A percentile compares a stretch with the other conserved stretches of the same genome.
phyloP scores from a whole-genome alignment of 1,284 basidiomycete species.

The Boletus calvinii region DNA sequence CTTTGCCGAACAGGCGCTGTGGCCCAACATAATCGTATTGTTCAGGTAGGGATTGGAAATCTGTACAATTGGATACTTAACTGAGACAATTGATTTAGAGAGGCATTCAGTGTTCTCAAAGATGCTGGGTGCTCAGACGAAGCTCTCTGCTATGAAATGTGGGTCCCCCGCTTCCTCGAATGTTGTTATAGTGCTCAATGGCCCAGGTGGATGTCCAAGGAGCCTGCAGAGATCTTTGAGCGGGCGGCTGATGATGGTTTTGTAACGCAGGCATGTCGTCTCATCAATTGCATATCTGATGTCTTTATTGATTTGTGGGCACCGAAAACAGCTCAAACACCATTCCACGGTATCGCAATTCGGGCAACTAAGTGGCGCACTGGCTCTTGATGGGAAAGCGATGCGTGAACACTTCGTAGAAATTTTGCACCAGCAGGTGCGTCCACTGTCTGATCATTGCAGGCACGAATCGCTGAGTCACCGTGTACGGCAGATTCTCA shows the following conservation, averaged over 20 bases:
- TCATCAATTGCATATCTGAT: background rate
- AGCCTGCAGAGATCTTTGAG: constrained; percentile 70
- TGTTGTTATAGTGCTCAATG: background rate
- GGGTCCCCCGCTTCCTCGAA: constrained; percentile 14
- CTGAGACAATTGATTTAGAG: constrained; percentile 34
- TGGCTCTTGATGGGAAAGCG: constrained; percentile 51
- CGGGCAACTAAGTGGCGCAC: constrained; percentile 58
- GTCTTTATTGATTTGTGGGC: background rate
- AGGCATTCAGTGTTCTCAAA: constrained; percentile 61
- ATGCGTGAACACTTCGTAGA: constrained; percentile 55
- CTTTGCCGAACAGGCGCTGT: constrained; percentile 64
- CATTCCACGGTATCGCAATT: constrained; percentile 64
- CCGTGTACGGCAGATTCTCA: constrained; percentile 44
- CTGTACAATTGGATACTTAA: background rate
- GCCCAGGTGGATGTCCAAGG: constrained; percentile 69
- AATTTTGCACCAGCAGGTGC: constrained; percentile 56
- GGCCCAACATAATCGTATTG: constrained; percentile 66
- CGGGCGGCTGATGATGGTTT: constrained; percentile 66
- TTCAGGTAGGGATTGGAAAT: constrained; percentile 43
- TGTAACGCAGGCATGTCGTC: constrained; percentile 45
- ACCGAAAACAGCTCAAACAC: constrained; percentile 49
- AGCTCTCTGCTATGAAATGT: constrained; percentile 68
- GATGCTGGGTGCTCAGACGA: constrained; percentile 68
- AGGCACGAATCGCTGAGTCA: background rate
- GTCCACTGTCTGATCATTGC: constrained; percentile 3